A percentile compares a stretch with the other conserved stretches of the same genome.
These are phyloP conservation scores for Triticum dicoccoides DNA, from an alignment of 176 grass and related monocot genomes.

Conservation along the genomic window DNA sequence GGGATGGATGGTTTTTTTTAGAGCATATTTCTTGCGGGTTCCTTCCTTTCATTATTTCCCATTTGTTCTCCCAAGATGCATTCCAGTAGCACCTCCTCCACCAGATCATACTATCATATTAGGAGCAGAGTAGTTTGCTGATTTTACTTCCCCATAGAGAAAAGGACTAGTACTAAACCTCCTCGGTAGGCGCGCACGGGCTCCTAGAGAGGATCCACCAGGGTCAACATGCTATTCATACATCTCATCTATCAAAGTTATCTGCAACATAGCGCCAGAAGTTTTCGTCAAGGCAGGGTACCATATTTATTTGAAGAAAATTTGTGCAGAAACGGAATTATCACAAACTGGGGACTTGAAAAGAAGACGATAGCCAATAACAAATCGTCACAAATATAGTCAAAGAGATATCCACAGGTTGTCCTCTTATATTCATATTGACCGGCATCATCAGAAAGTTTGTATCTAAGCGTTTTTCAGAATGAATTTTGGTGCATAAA, in stretches of 20 bases:
- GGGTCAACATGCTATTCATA: constrained; percentile 1
- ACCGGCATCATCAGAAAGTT: neutral
- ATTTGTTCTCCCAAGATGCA: neutral
- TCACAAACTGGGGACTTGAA: neutral
- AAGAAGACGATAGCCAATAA: neutral
- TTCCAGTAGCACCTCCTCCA: neutral
- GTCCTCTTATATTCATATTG: neutral
- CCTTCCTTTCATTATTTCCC: neutral
- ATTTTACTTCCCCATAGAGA: constrained; percentile 7
- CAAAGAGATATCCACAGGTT: neutral
- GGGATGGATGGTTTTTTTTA: constrained; percentile 7
- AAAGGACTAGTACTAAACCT: constrained; percentile 15
- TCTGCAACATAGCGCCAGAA: constrained; percentile 36
- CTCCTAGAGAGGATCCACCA: neutral
- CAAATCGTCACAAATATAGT: neutral
- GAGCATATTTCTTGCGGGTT: neutral
- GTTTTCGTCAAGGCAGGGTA: neutral
- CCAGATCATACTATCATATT: constrained; percentile 4
- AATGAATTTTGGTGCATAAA: neutral
- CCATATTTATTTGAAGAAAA: neutral
- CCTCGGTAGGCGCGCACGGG: neutral
- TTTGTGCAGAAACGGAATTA: neutral
- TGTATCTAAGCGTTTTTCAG: neutral
- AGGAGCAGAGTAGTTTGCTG: constrained; percentile 2
- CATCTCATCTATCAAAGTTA: constrained; percentile 38